Evolutionary conservation across 441 rosid genomes (phyloP).

Genomic region (Mallotus repandus): DNA sequence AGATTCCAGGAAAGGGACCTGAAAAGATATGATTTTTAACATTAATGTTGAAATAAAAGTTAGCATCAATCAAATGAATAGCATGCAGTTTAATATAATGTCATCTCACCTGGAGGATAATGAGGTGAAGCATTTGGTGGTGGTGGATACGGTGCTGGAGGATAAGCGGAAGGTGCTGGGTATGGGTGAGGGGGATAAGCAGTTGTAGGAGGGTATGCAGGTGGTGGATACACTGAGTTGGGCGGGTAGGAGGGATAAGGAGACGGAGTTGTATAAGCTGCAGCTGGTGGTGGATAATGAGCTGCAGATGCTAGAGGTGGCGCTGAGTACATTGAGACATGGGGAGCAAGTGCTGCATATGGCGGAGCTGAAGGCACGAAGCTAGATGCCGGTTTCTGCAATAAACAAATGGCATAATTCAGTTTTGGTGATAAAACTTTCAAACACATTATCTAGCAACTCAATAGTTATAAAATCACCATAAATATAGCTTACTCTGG

Average conservation of each 20-base stretch:
- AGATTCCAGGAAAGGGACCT: conserved; percentile 58
- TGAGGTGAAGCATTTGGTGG: conserved; percentile 42
- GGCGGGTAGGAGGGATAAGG: conserved; percentile 30
- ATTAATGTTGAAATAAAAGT: not conserved
- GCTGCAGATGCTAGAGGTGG: conserved; percentile 39
- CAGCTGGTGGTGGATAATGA: conserved; percentile 28
- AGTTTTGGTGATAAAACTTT: not conserved
- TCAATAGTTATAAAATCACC: not conserved
- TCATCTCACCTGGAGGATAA: conserved; percentile 42
- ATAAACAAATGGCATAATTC: conserved; percentile 8
- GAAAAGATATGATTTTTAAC: conserved; percentile 20
- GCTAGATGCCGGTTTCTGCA: conserved; percentile 38
- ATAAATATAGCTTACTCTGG: conserved; percentile 42
- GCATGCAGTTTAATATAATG: not conserved
- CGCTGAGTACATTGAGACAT: conserved; percentile 34
- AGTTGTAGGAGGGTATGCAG: conserved; percentile 43
- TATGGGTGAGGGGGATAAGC: conserved; percentile 42
- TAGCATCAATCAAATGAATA: not conserved
- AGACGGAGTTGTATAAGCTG: conserved; percentile 32
- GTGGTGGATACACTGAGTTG: conserved; percentile 27
- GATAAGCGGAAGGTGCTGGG: conserved; percentile 42
- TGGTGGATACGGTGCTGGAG: conserved; percentile 48
- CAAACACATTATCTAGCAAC: not conserved
- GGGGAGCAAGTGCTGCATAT: conserved; percentile 32
- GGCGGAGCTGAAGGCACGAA: conserved; percentile 51